phyloP scores from a whole-genome alignment of 2,329 filamentous ascomycete genomes.

The Fusarium citri region DNA sequence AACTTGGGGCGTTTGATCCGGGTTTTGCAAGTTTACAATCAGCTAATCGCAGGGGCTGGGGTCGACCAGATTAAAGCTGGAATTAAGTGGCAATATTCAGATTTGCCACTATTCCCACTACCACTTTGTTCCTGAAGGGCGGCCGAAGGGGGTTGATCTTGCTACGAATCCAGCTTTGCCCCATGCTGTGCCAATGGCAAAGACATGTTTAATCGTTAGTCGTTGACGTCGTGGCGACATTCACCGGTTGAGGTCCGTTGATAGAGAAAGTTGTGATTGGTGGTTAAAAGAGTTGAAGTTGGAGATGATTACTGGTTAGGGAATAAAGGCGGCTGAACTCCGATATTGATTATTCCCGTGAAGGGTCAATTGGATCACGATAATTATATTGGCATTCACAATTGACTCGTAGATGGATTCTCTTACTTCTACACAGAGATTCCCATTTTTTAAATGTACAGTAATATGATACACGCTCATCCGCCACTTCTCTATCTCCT shows the following conservation, averaged over 20 bases:
- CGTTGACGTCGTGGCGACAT: neutral
- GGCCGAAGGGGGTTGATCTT: neutral
- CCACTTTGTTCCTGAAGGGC: neutral
- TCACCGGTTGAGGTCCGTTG: neutral
- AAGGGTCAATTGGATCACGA: neutral
- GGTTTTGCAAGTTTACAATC: neutral
- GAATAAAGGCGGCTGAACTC: neutral
- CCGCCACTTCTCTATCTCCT: conserved; percentile 46
- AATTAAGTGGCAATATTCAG: conserved; percentile 6
- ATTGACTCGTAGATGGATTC: conserved; percentile 14
- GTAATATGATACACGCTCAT: conserved; percentile 42
- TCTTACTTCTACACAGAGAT: conserved; percentile 39
- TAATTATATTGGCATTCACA: neutral
- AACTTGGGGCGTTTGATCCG: neutral
- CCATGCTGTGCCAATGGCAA: neutral
- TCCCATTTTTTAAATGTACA: conserved; percentile 47
- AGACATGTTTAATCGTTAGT: no score
- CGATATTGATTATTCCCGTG: neutral
- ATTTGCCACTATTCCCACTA: conserved; percentile 2
- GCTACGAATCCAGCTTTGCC: neutral
- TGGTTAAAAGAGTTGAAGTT: neutral
- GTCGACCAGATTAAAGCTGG: neutral
- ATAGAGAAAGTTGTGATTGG: neutral
- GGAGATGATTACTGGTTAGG: neutral
- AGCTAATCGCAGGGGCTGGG: neutral